Evolutionary conservation across 2,329 filamentous ascomycete genomes (phyloP), one percentile per base, ranked within the genome.

Genomic region (Volutella citrinella): DNA sequence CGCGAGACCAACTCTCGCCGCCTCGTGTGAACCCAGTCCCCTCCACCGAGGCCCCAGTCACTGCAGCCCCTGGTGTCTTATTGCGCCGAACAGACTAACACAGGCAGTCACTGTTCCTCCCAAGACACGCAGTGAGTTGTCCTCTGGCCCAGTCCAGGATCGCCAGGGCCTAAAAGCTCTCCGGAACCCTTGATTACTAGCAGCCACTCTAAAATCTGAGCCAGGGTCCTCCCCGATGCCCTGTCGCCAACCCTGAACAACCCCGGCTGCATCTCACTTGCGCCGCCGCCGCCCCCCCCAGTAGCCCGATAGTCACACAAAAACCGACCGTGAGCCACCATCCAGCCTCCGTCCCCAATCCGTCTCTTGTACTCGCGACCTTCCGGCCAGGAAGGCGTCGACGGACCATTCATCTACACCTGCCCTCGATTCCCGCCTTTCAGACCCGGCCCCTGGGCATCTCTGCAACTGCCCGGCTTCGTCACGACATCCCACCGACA

Each of bases 231-330:
- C 46, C 53, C 56, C 49, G 47, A 49, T 49, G 51, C 55, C 59
- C 57, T 59, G 60, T 59, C 54, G 46, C 46, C 58, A 61, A 60
- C 57, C 59, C 60, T 63, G 61, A 55, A 59, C 43, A 42, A 64
- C 59, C 63, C 62, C 60, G 59, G 54, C 57, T 59, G 60, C 63
- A 63, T 66, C 63, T 63, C 63, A 64, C 63, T 46, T 48, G 42
- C 43, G 62, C 60, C 57, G 57, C 57, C 60, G 57, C 56, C 59
- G 56, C 42, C 59, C 56, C 42, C 32, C 42, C 46, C 43, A 46
- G 48, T 34, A 46, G 51, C 43, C 59, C 58, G 58, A 59, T 63
- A 70, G 68, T 70, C 63, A 61, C 68, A 73, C 70, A 70, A 70
- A 68, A 69, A 57, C 63, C 62, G 61, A 63, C 57, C 48, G 53